Base-by-base conservation (phyloP, 2,329 filamentous ascomycete species). In the Cladorrhinum sp. region DNA sequence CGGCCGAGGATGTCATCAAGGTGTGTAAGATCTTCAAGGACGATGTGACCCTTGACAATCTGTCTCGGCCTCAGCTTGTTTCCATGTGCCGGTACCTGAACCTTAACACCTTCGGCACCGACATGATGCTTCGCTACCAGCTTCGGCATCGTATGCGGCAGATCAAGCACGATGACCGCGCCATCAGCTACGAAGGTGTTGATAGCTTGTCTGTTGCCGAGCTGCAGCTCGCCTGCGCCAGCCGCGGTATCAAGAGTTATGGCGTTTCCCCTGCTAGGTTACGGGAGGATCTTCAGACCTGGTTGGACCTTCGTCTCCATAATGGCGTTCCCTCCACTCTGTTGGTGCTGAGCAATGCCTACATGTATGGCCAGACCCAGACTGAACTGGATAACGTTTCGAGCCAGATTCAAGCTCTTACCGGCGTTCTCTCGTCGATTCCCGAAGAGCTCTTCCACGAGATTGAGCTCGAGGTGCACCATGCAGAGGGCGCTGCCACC, bases 11-110 rank as follows among this genome's bases (percentile, higher is more conserved):
- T 72, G 92, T 99, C 65, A 96, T 99, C 81, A 96, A 95, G 78
- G 93, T 99, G 65, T 98, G 95, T 86, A 96, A 97, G 82, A 90
- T 96, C 66, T 99, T 99, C 85, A 96, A 95, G 75, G 95, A 99
- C 73, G 95, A 99, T 75, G 74, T 99, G 70, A 99, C 95, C 0
- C 83, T 99, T 29, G 95, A 99, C 85, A 99, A 99, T 77, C 79
- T 99, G 66, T 97, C 93, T 18, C 85, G 95, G 64, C 95, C 95
- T 16, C 95, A 99, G 77, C 81, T 99, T 55, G 93, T 99, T 27
- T 96, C 90, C 59, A 99, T 98, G 84, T 98, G 95, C 82, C 89
- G 91, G 63, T 99, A 99, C 80, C 93, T 99, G 88, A 97, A 96
- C 77, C 85, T 99, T 59, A 95, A 93, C 79, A 93, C 92, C 0